Conservation (phyloP, 2,329 filamentous ascomycete genomes). For the Aspergillus sp. region DNA sequence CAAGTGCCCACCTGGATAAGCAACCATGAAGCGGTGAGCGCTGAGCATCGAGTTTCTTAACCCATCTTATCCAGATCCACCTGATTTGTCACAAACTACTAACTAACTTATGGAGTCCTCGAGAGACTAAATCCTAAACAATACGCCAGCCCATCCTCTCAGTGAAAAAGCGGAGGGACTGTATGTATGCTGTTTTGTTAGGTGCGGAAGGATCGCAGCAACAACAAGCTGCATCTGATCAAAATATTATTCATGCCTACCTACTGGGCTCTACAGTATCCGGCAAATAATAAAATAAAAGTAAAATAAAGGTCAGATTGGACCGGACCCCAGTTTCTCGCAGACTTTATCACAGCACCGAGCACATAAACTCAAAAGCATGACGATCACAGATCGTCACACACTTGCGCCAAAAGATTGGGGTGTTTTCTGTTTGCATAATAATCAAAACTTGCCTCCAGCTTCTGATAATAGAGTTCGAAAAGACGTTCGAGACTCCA, state of each 20-base stretch:
- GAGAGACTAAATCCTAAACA: neutral
- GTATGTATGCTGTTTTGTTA: neutral
- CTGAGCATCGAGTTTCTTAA: too few relatives aligned
- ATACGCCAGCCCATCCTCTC: neutral
- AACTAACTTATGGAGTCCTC: too few relatives aligned
- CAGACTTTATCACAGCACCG: neutral
- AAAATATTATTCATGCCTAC: neutral
- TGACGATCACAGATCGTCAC: slow-evolving; percentile 10
- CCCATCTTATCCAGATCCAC: neutral
- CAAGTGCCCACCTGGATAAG: neutral
- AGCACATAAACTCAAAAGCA: neutral
- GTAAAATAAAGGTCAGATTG: neutral
- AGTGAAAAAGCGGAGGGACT: neutral
- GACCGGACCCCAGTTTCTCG: neutral
- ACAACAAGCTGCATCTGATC: neutral
- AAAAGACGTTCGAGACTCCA: neutral
- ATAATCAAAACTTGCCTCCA: neutral
- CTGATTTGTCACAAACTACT: neutral
- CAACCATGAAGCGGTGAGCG: slow-evolving; percentile 4
- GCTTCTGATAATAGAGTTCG: neutral
- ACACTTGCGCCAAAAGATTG: neutral
- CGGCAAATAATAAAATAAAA: too few relatives aligned
- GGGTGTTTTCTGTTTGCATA: neutral
- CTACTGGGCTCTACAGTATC: too few relatives aligned
- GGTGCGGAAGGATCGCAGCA: neutral